phyloP scores from a whole-genome alignment of 2,329 filamentous ascomycete species.

The Plenodomus biglobosus region DNA sequence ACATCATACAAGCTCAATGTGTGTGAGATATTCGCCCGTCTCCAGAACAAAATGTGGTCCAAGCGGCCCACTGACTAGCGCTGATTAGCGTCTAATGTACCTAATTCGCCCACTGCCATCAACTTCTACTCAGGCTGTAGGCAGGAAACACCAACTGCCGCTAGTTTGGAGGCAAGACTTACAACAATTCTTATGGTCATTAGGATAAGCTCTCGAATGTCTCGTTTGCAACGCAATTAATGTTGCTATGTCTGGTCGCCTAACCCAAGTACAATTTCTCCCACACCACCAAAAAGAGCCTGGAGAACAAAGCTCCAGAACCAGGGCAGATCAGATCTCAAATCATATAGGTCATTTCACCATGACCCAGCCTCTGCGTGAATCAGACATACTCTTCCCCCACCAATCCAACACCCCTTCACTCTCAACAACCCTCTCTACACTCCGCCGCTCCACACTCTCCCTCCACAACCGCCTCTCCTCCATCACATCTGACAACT shows the following conservation, averaged over 20 bases:
- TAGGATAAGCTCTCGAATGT: not conserved
- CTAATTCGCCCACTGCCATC: not conserved
- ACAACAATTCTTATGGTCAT: not conserved
- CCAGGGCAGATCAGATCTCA: not conserved
- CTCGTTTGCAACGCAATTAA: slow-evolving; percentile 66
- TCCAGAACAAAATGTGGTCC: not conserved
- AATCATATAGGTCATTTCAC: not conserved
- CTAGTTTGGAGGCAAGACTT: not conserved
- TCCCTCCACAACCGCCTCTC: slow-evolving; percentile 78
- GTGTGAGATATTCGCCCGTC: too few relatives aligned
- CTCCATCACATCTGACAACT: slow-evolving; percentile 75
- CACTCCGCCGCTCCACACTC: slow-evolving; percentile 74
- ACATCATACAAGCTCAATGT: too few relatives aligned
- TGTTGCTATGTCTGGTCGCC: slow-evolving; percentile 50
- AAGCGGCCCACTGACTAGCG: not conserved
- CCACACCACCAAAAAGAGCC: not conserved
- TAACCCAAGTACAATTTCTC: not conserved
- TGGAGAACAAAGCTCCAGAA: not conserved
- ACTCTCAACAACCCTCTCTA: slow-evolving; percentile 62
- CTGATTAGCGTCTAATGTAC: not conserved
- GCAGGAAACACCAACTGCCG: too few relatives aligned
- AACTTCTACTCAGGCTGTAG: not conserved
- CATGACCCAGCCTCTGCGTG: slow-evolving; percentile 32
- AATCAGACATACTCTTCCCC: slow-evolving; percentile 56
- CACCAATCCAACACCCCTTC: slow-evolving; percentile 65